A percentile compares a stretch with the other conserved stretches of the same genome.
Conservation (phyloP, 2,329 filamentous ascomycete species). For the Arthrobotrys sphaeroides region DNA sequence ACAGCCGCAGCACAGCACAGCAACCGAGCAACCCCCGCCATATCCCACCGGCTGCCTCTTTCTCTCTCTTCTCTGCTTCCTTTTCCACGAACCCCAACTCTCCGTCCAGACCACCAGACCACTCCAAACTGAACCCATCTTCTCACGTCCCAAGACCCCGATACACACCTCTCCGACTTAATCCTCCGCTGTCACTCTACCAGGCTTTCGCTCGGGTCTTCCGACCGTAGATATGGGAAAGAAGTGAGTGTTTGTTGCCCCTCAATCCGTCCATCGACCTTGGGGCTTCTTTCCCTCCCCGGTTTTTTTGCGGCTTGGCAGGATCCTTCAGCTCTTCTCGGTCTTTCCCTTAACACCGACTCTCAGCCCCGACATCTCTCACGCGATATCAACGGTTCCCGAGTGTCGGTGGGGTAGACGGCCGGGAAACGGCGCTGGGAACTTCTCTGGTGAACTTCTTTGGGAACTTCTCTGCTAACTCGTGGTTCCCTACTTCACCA, state of each 20-base stretch:
- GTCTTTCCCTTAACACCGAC: constrained; percentile 13
- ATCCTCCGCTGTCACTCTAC: neutral
- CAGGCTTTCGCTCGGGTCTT: constrained; percentile 1
- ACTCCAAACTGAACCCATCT: neutral
- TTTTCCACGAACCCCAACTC: neutral
- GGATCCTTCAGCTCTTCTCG: neutral
- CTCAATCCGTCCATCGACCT: constrained; percentile 35
- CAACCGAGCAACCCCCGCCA: constrained; percentile 19
- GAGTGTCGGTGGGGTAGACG: neutral
- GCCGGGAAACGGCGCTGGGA: neutral
- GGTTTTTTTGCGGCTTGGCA: constrained; percentile 43
- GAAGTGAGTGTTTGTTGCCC: constrained; percentile 51
- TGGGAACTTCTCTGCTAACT: neutral
- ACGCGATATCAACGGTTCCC: neutral
- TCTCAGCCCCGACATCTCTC: constrained; percentile 3
- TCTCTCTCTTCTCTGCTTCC: constrained; percentile 1
- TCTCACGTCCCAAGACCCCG: constrained; percentile 5
- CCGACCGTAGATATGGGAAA: constrained; percentile 46
- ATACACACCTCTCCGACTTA: neutral
- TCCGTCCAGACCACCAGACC: neutral
- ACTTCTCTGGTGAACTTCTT: neutral
- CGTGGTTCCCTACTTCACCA: constrained; percentile 61
- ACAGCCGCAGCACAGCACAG: neutral
- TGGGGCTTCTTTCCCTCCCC: neutral
- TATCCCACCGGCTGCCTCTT: neutral